A percentile compares a stretch with the other conserved stretches of the same genome.
Conservation (phyloP, 768 basidiomycete genomes). For the Cystofilobasidium ferigula region DNA sequence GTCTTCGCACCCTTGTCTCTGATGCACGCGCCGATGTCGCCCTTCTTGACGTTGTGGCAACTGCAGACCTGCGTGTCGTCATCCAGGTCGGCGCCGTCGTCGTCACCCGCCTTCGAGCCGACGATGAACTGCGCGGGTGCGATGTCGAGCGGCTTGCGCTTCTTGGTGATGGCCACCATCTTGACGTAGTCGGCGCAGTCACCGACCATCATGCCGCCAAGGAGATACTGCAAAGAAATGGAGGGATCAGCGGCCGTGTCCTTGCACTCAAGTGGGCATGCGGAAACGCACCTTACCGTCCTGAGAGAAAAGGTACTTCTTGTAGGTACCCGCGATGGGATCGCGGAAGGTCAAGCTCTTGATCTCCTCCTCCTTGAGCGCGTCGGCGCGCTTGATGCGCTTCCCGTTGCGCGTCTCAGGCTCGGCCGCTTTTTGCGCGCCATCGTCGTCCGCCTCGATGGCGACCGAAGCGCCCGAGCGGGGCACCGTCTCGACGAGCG, state of each 20-base stretch:
- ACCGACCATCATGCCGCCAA: constrained; percentile 75
- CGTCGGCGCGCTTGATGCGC: constrained; percentile 11
- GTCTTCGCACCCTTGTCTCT: constrained; percentile 44
- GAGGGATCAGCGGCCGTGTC: too few species aligned
- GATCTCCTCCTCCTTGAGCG: constrained; percentile 35
- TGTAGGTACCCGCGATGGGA: constrained; percentile 60
- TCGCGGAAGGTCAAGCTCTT: constrained; percentile 56
- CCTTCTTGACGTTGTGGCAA: constrained; percentile 62
- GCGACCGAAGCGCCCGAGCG: neutral
- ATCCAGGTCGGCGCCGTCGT: constrained; percentile 56
- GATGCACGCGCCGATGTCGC: constrained; percentile 47
- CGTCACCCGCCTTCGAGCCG: constrained; percentile 47
- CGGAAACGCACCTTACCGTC: constrained; percentile 45
- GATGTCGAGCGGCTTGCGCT: constrained; percentile 59
- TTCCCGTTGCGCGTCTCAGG: constrained; percentile 9
- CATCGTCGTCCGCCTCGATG: constrained; percentile 1
- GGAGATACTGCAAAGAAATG: too few species aligned
- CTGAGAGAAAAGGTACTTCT: constrained; percentile 62
- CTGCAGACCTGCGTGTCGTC: constrained; percentile 63
- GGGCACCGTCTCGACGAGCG: constrained; percentile 28
- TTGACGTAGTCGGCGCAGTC: constrained; percentile 20
- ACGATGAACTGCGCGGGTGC: constrained; percentile 59
- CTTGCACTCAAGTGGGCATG: neutral
- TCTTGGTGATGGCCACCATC: constrained; percentile 53
- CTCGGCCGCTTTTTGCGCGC: neutral